Evolutionary conservation across 1,284 basidiomycete species (phyloP), one percentile per base, ranked within the genome.

Genomic region (Rhodotorula sp.): DNA sequence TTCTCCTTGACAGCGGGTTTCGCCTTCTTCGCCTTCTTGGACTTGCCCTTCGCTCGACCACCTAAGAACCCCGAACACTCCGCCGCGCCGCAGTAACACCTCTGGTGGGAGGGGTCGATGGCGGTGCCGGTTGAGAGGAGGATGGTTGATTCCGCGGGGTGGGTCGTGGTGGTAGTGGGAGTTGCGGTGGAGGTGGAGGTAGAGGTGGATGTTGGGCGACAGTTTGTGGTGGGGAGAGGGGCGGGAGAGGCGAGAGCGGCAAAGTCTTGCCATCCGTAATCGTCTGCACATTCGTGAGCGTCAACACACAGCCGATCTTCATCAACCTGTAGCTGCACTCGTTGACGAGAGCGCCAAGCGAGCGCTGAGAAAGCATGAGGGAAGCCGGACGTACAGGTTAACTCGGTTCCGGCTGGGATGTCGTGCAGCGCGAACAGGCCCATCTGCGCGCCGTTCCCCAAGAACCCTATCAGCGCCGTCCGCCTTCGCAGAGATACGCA

Each of bases 341-440:
- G 40, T 44, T 13, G 40, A 15, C 13, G 16, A 44, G 5, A 44
- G 16, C 15, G 10, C 16, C 40, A 13, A 44, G 34, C 24, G 28
- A 64, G 20, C 47, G 20, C 13, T 4, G 28, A 5, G 20, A 11
- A 2, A 30, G 60, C 2, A 28, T 22, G 8, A 24, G 9, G n/a
- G n/a, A n/a, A 46, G 40, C 24, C 31, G 47, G 22, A 58, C 64
- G 40, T 5, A 74, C 72, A 65, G 65, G 79, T 71, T 51, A 82
- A 78, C 76, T 84, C 83, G 65, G 82, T 80, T 16, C 81, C 82
- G 3, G 78, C 73, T 5, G 72, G 71, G 63, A 83, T 83, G 67
- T 83, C 80, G 40, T 78, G 74, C 44, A 76, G 67, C 4, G 82
- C 81, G 77, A 82, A 83, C 48, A 78, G 57, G 13, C 76, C 77